Conservation (phyloP, 2,329 filamentous ascomycete genomes). For the Sarocladium brachiariae region DNA sequence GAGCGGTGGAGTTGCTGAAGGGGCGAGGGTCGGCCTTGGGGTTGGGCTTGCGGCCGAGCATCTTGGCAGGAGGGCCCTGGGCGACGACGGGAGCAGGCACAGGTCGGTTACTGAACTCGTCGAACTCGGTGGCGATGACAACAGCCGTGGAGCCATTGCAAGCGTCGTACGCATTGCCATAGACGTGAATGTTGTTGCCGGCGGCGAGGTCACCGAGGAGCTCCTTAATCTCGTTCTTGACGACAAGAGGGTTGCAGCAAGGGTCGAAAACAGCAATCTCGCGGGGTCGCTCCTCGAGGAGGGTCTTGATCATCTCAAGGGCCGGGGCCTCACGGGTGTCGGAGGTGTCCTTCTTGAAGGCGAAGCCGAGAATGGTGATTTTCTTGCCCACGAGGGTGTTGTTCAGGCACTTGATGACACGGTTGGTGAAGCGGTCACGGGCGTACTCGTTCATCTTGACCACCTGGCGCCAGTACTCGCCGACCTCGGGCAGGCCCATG, state of each 20-base stretch:
- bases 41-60: constrained; percentile 30
- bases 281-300: constrained; percentile 56
- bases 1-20: constrained; percentile 30
- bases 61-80: constrained; percentile 22
- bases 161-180: constrained; percentile 41
- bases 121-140: constrained; percentile 49
- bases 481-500: constrained; percentile 63
- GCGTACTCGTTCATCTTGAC: constrained; percentile 73
- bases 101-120: constrained; percentile 44
- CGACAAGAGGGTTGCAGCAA: constrained; percentile 44
- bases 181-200: constrained; percentile 38
- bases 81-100: constrained; percentile 20
- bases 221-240: constrained; percentile 42
- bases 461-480: constrained; percentile 68
- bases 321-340: constrained; percentile 68
- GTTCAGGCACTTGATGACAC: constrained; percentile 60
- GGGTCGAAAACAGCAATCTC: constrained; percentile 66
- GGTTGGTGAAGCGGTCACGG: constrained; percentile 58
- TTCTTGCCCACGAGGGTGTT: constrained; percentile 65
- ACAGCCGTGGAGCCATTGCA: constrained; percentile 43
- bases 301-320: constrained; percentile 57
- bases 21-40: constrained; percentile 40
- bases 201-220: constrained; percentile 33
- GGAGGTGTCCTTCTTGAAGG: constrained; percentile 74
- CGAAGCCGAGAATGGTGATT: constrained; percentile 65